Base-by-base conservation (phyloP, 352 stramenopile genomes). In the Globisporangium rhizosaccharum region DNA sequence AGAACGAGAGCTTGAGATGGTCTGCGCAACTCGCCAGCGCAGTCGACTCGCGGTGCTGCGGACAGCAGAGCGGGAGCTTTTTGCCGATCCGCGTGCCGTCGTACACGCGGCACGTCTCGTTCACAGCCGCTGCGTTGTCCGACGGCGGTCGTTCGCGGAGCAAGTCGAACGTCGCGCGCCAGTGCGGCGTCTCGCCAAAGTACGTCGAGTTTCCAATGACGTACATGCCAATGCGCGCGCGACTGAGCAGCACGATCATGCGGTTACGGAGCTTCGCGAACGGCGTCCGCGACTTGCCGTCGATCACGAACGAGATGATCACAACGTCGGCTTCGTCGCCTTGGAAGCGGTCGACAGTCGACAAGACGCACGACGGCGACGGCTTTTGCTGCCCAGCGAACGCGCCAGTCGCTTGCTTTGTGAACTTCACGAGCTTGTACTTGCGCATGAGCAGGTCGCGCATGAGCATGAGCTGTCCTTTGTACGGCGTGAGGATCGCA, bases 201-300 rank as follows among this genome's bases (percentile, higher is more conserved):
- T 95, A 96, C 39, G 79, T 71, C 2, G 74, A 72, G 59, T 96
- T 96, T 0, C 81, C 85, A 2, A 96, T 56, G 17, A 96, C 79
- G 53, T 89, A 96, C 70, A 93, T 90, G 5, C 84, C 88, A 30
- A 96, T 68, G 2, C 88, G 72, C 48, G 88, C 87, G 56, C 88
- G 83, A 69, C 83, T 94, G 28, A 96, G 65, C 23, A 96, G 64
- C 9, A 96, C 88, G 56, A 96, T 93, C 82, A 96, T 96, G 2
- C 87, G 75, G 54, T 96, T 96, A 52, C 88, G 77, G 5, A 94
- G 59, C 56, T 94, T 95, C n/a, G 95, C 87, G 60, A 94, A 94
- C 6, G 81, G 76, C 4, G 82, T 93, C n/a, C 70, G 75, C 47
- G 87, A 94, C 51, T 93, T 95, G 11, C 85, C 82, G 57, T 96